Percentiles rank a stretch among this genome's conserved stretches.
Conservation (phyloP, 2,329 filamentous ascomycete species). For the Penicillium sp. region DNA sequence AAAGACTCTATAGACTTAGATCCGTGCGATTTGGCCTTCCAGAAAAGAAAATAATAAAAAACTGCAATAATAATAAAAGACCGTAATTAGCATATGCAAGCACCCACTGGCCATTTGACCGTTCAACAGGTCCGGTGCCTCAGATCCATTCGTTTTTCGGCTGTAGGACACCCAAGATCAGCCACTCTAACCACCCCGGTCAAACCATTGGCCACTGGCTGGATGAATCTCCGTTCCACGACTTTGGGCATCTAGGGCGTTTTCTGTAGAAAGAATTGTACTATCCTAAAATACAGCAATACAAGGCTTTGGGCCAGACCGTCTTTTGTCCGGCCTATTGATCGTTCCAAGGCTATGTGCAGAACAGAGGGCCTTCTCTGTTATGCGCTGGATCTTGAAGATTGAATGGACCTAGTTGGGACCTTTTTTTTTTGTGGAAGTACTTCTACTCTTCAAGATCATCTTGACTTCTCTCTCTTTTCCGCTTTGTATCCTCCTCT, state of each 20-base stretch:
- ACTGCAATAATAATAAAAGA: neutral
- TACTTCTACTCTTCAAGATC: slow-evolving; percentile 5
- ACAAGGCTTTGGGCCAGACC: slow-evolving; percentile 6
- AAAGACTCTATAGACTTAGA: no score
- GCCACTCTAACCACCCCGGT: slow-evolving; percentile 24
- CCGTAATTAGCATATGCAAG: slow-evolving; percentile 25
- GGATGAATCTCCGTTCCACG: slow-evolving; percentile 36
- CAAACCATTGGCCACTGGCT: slow-evolving; percentile 31
- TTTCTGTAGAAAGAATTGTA: slow-evolving; percentile 22
- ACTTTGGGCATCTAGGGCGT: slow-evolving; percentile 16
- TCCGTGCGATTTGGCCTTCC: no score
- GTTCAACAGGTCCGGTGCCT: neutral
- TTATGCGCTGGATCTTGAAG: slow-evolving; percentile 24
- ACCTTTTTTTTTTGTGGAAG: neutral
- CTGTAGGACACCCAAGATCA: slow-evolving; percentile 26
- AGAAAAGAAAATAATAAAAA: neutral
- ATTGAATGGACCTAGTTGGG: slow-evolving; percentile 16
- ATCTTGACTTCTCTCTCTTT: slow-evolving; percentile 2
- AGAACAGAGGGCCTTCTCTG: slow-evolving; percentile 25
- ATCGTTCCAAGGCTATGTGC: slow-evolving; percentile 25
- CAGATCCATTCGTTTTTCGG: slow-evolving; percentile 5
- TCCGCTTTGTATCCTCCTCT: slow-evolving; percentile 5
- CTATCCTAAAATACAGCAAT: slow-evolving; percentile 1
- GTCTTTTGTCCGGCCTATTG: slow-evolving; percentile 22
- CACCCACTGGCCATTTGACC: slow-evolving; percentile 16